phyloP scores from a whole-genome alignment of 2,329 filamentous ascomycete species.

The Xylariaceae sp. region DNA sequence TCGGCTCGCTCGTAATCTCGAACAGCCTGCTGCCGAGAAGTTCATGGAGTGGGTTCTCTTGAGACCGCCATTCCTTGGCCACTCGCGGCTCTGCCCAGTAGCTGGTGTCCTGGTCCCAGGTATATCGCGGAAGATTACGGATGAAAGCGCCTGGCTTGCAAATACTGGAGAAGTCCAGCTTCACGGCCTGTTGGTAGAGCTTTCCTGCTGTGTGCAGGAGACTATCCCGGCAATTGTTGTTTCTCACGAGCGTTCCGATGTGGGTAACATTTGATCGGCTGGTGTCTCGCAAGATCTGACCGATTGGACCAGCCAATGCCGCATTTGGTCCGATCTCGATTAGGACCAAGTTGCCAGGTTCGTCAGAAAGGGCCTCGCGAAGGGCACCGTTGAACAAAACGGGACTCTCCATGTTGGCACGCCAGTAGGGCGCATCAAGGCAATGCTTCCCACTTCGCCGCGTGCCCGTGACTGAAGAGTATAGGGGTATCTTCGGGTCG shows the following conservation, averaged over 20 bases:
- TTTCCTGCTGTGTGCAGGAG: not conserved
- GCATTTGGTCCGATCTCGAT: slow-evolving; percentile 27
- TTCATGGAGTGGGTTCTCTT: not conserved
- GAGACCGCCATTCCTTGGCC: not conserved
- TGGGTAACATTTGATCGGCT: not conserved
- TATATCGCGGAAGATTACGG: not conserved
- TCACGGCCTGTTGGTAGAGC: not conserved
- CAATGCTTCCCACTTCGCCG: not conserved
- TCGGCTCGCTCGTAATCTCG: not conserved
- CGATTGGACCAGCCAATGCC: slow-evolving; percentile 23
- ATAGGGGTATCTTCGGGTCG: slow-evolving; percentile 4
- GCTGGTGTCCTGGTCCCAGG: not conserved
- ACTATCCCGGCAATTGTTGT: not conserved
- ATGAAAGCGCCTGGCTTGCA: not conserved
- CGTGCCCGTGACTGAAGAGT: not conserved
- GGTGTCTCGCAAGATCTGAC: slow-evolving; percentile 14
- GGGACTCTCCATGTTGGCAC: slow-evolving; percentile 27
- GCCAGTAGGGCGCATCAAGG: slow-evolving; percentile 25
- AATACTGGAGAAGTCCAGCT: not conserved
- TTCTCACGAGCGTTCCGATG: not conserved
- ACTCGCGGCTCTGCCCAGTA: not conserved
- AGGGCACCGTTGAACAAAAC: slow-evolving; percentile 35
- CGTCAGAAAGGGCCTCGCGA: not conserved
- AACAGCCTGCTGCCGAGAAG: slow-evolving; percentile 1
- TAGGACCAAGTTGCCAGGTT: slow-evolving; percentile 3